phyloP scores from a whole-genome alignment of 371 early-diverging fungal species.

The Catenaria anguillulae region DNA sequence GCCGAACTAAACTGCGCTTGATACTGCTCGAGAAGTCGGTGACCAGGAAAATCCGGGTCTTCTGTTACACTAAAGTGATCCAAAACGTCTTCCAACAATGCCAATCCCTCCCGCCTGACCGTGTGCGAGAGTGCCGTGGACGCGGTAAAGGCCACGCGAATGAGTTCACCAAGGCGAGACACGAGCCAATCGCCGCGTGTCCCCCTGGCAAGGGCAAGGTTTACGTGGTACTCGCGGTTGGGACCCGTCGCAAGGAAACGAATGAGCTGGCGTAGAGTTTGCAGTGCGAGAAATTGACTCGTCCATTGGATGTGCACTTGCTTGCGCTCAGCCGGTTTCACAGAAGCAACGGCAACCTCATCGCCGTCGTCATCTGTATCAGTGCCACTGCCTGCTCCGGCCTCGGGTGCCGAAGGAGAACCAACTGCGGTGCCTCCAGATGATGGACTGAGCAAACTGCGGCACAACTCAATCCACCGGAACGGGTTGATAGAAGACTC shows the following conservation, averaged over 20 bases:
- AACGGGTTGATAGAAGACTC: conserved; percentile 56
- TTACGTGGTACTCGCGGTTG: conserved; percentile 30
- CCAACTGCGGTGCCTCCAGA: background rate
- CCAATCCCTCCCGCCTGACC: conserved; percentile 60
- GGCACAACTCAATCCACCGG: conserved; percentile 70
- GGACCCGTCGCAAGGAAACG: conserved; percentile 43
- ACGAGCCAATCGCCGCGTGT: conserved; percentile 52
- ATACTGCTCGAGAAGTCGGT: conserved; percentile 67
- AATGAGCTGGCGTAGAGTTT: conserved; percentile 53
- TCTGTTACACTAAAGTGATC: conserved; percentile 45
- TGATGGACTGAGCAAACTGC: conserved; percentile 36
- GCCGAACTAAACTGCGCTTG: conserved; percentile 82
- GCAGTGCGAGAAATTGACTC: conserved; percentile 67
- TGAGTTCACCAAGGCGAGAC: conserved; percentile 58
- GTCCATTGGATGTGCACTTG: conserved; percentile 34
- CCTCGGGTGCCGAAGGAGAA: background rate
- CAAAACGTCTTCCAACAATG: conserved; percentile 50
- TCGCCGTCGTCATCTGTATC: conserved; percentile 21
- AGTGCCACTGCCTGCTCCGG: background rate
- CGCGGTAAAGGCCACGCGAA: conserved; percentile 70
- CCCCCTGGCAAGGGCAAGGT: background rate
- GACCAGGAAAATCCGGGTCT: conserved; percentile 71
- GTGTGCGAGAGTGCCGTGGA: conserved; percentile 67
- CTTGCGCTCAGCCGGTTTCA: conserved; percentile 8
- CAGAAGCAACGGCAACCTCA: conserved; percentile 27